Base-by-base conservation (phyloP, 2,329 filamentous ascomycete genomes). In the Neophaeococcomyces aloes region DNA sequence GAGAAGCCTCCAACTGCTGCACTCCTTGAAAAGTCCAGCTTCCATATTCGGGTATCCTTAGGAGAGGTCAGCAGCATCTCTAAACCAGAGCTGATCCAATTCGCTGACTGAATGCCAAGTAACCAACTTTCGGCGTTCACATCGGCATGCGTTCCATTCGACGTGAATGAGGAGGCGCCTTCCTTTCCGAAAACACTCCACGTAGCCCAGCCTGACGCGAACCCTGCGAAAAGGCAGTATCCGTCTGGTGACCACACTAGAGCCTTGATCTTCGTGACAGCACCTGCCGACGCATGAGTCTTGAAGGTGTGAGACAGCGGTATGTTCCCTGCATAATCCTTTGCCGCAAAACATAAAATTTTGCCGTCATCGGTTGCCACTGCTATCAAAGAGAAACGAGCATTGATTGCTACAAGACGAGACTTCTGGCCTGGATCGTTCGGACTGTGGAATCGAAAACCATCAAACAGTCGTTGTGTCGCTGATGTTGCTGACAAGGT, bases 121-220 rank as follows among this genome's bases (percentile, higher is more conserved):
- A 96, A 70, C 86, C 89, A 96, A 34, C 76, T 74, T 58, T 98
- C 89, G 21, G 74, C 75, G 56, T 91, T 89, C 5, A 67, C 65
- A 38, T 73, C 66, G 2, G 80, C 78, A 29, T 86, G 69, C 2
- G 67, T 64, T 19, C 70, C 68, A 55, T 94, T 84, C 10, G 76
- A 72, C 5, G 74, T 72, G 60, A 96, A 96, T 58, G 86, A 94
- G 54, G 79, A 86, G 44, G 83, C 87, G 11, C 87, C 81, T 2
- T 82, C 75, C 62, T 94, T 95, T 27, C 91, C 91, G 63, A 94
- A 98, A 29, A 96, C 91, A 60, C 89, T 96, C 89, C 89, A 98
- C 36, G 81, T 89, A 3, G 85, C 83, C 91, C 91, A 98, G 1
- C 91, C 93, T 46, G 81, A 79, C 56, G 91, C 81, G 58, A 89